Percentiles rank a stretch among this genome's conserved stretches.
phyloP scores from a whole-genome alignment of 345 rosid species.

The sweet orange (Citrus sinensis) region DVS_A1.0 CM039164.1:27840001-27840500 shows the following conservation, averaged over 20 bases:
- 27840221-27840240: slow-evolving; percentile 37
- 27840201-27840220: slow-evolving; percentile 37
- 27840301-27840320: not conserved
- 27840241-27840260: slow-evolving; percentile 37
- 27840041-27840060: too few species aligned
- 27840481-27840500: not conserved
- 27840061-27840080: not conserved
- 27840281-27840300: slow-evolving; percentile 32
- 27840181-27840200: not conserved
- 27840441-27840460: not conserved
- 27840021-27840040: not conserved
- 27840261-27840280: slow-evolving; percentile 39
- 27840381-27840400: not conserved
- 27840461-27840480: not conserved
- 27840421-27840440: too few species aligned
- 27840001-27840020: too few species aligned
- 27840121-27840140: not conserved
- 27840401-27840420: too few species aligned
- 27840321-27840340: slow-evolving; percentile 17
- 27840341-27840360: slow-evolving; percentile 1
- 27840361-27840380: not conserved
- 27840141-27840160: not conserved
- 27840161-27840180: not conserved
- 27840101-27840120: not conserved
- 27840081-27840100: not conserved